phyloP scores from a whole-genome alignment of 2,329 filamentous ascomycete genomes.

The Claviceps purpurea region DNA sequence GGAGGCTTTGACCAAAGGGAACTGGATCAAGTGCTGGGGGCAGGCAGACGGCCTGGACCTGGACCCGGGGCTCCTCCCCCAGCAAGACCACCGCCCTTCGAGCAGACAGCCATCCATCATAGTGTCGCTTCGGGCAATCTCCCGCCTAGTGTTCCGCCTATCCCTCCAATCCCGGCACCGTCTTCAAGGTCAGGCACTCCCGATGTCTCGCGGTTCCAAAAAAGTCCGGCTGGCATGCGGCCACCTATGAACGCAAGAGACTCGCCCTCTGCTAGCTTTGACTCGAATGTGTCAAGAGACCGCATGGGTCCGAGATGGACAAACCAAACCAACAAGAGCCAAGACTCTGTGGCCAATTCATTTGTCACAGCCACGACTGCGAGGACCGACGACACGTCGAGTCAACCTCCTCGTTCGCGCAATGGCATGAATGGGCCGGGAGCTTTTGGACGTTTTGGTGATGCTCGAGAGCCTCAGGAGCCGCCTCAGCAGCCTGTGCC shows the following conservation, averaged over 20 bases:
- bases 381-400: conserved; percentile 38
- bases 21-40: conserved; percentile 59
- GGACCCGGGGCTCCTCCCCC: conserved; percentile 10
- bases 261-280: conserved; percentile 39
- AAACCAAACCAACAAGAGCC: conserved; percentile 39
- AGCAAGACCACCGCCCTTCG: conserved; percentile 14
- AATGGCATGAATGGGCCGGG: conserved; percentile 32
- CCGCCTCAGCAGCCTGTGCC: conserved; percentile 7
- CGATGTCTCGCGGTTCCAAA: conserved; percentile 17
- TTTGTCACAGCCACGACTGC: conserved; percentile 16
- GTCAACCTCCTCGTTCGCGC: conserved; percentile 38
- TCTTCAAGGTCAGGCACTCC: conserved; percentile 10
- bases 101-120: conserved; percentile 12
- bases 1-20: conserved; percentile 73
- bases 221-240: conserved; percentile 16
- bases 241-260: conserved; percentile 26
- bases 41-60: conserved; percentile 27
- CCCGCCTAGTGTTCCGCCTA: conserved; percentile 5
- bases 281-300: conserved; percentile 29
- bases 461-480: conserved; percentile 10
- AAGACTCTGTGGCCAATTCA: conserved; percentile 41
- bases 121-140: conserved; percentile 9
- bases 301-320: conserved; percentile 32
- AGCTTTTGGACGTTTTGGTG: conserved; percentile 23
- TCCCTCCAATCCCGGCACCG: conserved; percentile 7